Evolutionary conservation across 1,284 basidiomycete species (phyloP), one percentile per base, ranked within the genome.

Genomic region (Ustilago bromivora): DNA sequence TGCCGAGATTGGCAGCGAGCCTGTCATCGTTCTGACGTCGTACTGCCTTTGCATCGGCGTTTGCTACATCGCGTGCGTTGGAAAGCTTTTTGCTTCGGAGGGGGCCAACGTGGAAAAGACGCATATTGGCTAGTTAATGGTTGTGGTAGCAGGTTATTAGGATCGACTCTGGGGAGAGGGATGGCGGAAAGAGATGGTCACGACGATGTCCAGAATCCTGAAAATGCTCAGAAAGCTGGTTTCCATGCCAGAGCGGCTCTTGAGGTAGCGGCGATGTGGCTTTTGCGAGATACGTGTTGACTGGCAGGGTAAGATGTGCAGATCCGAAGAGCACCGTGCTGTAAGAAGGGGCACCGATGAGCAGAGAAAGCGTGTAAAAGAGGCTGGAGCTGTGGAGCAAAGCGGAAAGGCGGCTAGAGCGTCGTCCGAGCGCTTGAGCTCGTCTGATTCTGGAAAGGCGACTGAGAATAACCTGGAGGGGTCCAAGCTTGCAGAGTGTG

Each of bases 81-180:
- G 56, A 43, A 35, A 53, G 43, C 51, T 63, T 78, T 46, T 69
- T 74, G 68, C 55, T 56, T 43, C 71, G 54, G 40, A 74, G 61
- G 2, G 71, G 68, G 53, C 76, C 71, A 35, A 74, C 68, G 57
- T 78, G 71, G 58, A 78, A 78, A 13, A 78, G 64, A 65, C 76
- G 71, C 76, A 78, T 78, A 41, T 19, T 43, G 61, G 31, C 28
- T 46, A 17, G 23, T 28, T 15, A 51, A 34, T 32, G 41, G 23
- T 41, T 23, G 46, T n/a, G 15, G n/a, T n/a, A 12, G 35, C 28
- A 23, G 49, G 41, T n/a, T 31, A 15, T 8, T 12, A 11, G 17
- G 40, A 28, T 49, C 13, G 32, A 60, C 10, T 35, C 31, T 7
- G 46, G 23, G 28, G 12, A n/a, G 6, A 17, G 49, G 17, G 32